Conservation (phyloP, 805 yeast genomes). For the Wickerhamiella spandovensis region DNA sequence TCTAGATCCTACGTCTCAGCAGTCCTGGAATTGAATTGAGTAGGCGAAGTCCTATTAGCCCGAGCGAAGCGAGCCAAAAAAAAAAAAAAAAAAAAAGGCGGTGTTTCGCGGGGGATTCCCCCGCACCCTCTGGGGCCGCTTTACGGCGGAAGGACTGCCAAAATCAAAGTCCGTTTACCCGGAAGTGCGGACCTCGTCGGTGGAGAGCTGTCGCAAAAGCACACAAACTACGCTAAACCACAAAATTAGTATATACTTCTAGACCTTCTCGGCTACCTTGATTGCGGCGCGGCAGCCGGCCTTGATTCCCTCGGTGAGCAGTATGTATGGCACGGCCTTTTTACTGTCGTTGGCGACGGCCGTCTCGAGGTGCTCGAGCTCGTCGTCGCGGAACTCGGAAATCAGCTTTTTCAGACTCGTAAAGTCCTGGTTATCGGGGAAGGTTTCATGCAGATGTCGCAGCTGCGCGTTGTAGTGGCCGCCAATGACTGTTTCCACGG, state of each 20-base stretch:
- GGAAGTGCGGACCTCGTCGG: no score
- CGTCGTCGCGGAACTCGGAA: conserved; percentile 79
- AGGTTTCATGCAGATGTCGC: conserved; percentile 59
- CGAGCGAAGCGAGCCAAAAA: no score
- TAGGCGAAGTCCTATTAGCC: no score
- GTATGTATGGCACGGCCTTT: conserved; percentile 80
- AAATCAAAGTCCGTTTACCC: no score
- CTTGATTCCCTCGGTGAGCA: conserved; percentile 80
- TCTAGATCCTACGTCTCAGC: no score
- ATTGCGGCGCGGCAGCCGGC: conserved; percentile 76
- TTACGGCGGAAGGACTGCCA: no score
- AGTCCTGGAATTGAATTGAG: no score
- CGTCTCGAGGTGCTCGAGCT: conserved; percentile 86
- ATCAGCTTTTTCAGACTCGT: conserved; percentile 45
- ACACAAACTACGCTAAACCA: no score
- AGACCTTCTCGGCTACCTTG: conserved; percentile 78
- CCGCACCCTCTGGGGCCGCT: no score
- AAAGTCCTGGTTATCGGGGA: conserved; percentile 46
- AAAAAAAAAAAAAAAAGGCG: no score
- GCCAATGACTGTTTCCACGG: conserved; percentile 96
- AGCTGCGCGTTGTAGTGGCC: conserved; percentile 88
- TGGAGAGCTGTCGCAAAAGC: no score
- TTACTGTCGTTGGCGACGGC: conserved; percentile 89
- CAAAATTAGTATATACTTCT: conserved; percentile 4
- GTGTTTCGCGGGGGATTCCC: no score